Conservation (phyloP, 371 early-diverging fungal genomes). For the Syncephalastrum contaminatum region DNA sequence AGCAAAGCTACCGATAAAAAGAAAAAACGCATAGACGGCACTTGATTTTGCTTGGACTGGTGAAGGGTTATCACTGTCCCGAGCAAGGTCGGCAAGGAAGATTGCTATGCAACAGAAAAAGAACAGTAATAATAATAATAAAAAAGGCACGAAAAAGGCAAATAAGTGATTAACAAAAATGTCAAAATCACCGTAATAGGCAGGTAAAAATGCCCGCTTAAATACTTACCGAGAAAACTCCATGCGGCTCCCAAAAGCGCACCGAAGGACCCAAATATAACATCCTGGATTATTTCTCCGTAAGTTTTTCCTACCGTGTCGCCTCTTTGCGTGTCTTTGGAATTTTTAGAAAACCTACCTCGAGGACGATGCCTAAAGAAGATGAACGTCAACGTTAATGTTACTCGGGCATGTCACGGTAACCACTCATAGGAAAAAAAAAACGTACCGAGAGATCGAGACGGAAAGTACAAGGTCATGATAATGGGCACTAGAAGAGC, state of each 20-base stretch:
- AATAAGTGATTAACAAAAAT: too few species aligned
- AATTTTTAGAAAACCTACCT: too few species aligned
- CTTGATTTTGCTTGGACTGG: constrained; percentile 35
- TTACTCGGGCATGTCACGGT: too few species aligned
- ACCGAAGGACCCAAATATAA: constrained; percentile 28
- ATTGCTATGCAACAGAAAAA: constrained; percentile 18
- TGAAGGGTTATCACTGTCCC: constrained; percentile 22
- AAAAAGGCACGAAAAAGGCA: background rate
- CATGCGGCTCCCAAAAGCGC: constrained; percentile 23
- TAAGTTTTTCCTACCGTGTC: too few species aligned
- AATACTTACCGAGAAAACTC: too few species aligned
- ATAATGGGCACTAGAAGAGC: constrained; percentile 16
- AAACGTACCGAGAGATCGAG: constrained; percentile 18
- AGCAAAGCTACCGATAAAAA: constrained; percentile 40
- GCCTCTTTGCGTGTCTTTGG: too few species aligned
- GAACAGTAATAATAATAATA: background rate
- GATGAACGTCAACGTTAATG: too few species aligned
- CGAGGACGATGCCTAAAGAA: too few species aligned
- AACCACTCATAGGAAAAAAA: background rate
- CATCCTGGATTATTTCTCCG: constrained; percentile 18
- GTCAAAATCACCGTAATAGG: too few species aligned
- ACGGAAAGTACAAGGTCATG: constrained; percentile 26
- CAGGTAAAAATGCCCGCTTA: too few species aligned
- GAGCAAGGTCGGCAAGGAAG: constrained; percentile 32
- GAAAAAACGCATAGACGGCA: constrained; percentile 35